Percentiles rank a stretch among this genome's conserved stretches.
phyloP scores from a whole-genome alignment of 2,329 filamentous ascomycete species.

The Verticillium zaregamsianum region DNA sequence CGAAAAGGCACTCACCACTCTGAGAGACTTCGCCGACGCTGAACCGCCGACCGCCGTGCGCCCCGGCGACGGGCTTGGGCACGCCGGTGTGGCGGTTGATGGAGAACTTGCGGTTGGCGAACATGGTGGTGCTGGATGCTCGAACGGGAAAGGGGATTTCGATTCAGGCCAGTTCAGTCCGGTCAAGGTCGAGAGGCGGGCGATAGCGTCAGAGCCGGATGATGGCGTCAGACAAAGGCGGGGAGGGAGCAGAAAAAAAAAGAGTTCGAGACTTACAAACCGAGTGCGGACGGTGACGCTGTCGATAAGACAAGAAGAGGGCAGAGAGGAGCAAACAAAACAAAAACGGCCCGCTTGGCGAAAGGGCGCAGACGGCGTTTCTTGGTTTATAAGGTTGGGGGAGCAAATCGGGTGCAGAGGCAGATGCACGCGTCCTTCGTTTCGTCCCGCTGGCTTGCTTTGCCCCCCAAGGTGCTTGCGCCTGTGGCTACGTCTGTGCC shows the following conservation, averaged over 20 bases:
- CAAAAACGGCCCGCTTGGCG: background rate
- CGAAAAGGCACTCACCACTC: conserved; percentile 47
- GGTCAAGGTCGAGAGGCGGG: background rate
- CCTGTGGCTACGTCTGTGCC: no score
- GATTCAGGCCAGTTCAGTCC: background rate
- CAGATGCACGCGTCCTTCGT: no score
- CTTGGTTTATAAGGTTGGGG: background rate
- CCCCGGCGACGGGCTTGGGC: conserved; percentile 40
- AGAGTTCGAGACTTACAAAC: background rate
- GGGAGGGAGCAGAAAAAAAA: background rate
- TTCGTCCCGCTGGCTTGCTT: no score
- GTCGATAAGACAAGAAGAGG: background rate
- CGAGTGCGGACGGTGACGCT: background rate
- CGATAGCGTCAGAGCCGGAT: background rate
- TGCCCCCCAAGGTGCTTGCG: no score
- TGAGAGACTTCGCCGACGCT: conserved; percentile 53
- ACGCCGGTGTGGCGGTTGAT: conserved; percentile 63
- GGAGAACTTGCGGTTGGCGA: conserved; percentile 59
- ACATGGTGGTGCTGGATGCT: conserved; percentile 31
- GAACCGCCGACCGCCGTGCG: conserved; percentile 41
- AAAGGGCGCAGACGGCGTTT: background rate
- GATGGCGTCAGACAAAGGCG: background rate
- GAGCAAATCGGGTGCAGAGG: background rate
- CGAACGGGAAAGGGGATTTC: no score
- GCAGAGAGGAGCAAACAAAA: background rate